Evolutionary conservation across 805 yeast genomes (phyloP).

Genomic region (Saturnispora besseyi): DNA sequence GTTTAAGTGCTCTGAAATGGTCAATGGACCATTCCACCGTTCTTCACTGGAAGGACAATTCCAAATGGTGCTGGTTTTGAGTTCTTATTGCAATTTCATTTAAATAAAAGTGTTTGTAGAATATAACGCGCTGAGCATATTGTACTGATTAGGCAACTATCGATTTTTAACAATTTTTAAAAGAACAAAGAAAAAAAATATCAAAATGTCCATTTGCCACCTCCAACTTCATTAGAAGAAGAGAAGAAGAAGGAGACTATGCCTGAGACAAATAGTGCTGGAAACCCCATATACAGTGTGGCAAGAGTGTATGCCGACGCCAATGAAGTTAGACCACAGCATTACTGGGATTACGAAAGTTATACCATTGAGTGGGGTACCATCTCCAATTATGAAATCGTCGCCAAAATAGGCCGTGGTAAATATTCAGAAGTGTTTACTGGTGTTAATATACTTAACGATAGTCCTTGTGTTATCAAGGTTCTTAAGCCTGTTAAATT

Average conservation of each 20-base stretch:
- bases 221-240: not conserved
- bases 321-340: constrained; percentile 62
- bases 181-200: not conserved
- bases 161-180: not conserved
- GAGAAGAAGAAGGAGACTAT: not conserved
- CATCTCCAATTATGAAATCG: constrained; percentile 77
- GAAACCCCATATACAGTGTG: constrained; percentile 23
- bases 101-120: not conserved
- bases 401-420: constrained; percentile 82
- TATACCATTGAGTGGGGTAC: constrained; percentile 75
- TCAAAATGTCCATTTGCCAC: not conserved
- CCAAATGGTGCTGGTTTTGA: constrained; percentile 18
- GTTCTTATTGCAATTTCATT: not conserved
- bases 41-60: constrained; percentile 12
- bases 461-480: constrained; percentile 71
- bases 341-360: constrained; percentile 76
- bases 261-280: constrained; percentile 11
- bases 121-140: not conserved
- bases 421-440: constrained; percentile 90
- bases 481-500: constrained; percentile 89
- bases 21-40: not conserved
- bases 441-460: constrained; percentile 59
- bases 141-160: not conserved
- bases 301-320: constrained; percentile 78
- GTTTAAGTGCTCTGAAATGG: constrained; percentile 17